Evolutionary conservation across 148 eudicot genomes (phyloP).

Genomic region (Polygonum aviculare): DNA sequence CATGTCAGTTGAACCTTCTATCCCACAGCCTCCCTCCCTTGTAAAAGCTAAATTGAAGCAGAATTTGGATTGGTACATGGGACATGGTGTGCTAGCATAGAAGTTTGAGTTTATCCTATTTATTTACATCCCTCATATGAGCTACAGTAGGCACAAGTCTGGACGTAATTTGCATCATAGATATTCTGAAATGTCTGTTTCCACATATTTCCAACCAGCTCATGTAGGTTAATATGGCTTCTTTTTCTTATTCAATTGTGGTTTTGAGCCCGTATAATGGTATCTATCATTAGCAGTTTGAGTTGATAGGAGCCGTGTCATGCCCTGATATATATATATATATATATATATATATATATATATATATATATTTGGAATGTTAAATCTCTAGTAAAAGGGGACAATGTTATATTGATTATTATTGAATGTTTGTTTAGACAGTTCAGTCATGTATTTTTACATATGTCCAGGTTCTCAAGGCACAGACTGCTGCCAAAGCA

Average conservation of each 20-base stretch:
- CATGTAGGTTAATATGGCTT: neutral
- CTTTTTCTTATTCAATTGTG: neutral
- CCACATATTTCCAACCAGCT: neutral
- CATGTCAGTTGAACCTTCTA: too few species aligned
- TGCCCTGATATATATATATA: neutral
- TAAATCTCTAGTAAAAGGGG: neutral
- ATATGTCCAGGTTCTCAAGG: conserved; percentile 59
- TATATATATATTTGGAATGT: neutral
- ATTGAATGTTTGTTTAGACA: neutral
- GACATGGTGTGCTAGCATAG: neutral
- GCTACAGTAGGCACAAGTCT: neutral
- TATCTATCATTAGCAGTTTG: neutral
- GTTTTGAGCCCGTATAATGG: neutral
- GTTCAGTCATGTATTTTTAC: neutral
- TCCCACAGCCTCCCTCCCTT: too few species aligned
- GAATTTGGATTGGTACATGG: neutral
- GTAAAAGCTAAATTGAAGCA: neutral
- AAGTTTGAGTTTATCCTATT: neutral
- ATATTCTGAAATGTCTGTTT: neutral
- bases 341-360: neutral
- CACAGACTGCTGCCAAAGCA: conserved; percentile 88
- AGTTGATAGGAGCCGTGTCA: neutral
- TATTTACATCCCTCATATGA: neutral
- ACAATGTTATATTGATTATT: neutral
- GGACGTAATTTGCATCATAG: neutral